phyloP scores from a whole-genome alignment of 768 basidiomycete genomes.

The Kondoa subrosea region DNA sequence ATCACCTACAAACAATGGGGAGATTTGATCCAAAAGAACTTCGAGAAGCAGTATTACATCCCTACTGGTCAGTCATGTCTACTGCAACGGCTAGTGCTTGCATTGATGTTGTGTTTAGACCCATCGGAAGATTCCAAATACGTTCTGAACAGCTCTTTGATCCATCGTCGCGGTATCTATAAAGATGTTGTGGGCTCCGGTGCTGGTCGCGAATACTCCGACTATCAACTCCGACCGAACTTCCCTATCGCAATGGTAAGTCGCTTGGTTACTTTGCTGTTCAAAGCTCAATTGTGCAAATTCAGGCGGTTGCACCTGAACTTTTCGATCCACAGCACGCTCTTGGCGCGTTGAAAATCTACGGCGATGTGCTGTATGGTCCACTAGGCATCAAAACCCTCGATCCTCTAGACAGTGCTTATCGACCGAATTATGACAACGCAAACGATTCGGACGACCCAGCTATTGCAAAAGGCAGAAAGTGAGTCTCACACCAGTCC shows the following conservation, averaged over 20 bases:
- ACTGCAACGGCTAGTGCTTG: neutral
- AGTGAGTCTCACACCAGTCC: conserved; percentile 36
- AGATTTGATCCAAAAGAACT: conserved; percentile 62
- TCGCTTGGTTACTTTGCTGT: too few relatives aligned
- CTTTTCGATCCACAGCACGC: conserved; percentile 70
- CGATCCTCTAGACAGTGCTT: conserved; percentile 71
- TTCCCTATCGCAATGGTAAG: conserved; percentile 61
- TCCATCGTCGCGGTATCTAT: conserved; percentile 88
- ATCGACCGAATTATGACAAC: conserved; percentile 63
- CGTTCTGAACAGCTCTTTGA: conserved; percentile 48
- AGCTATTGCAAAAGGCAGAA: conserved; percentile 75
- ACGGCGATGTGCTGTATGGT: conserved; percentile 60
- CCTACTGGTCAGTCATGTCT: conserved; percentile 45
- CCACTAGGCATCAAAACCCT: conserved; percentile 95
- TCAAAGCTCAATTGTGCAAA: too few relatives aligned
- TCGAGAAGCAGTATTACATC: conserved; percentile 81
- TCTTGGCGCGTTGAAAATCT: conserved; percentile 57
- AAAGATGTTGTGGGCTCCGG: conserved; percentile 94
- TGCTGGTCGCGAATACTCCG: conserved; percentile 74
- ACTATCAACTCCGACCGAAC: conserved; percentile 51
- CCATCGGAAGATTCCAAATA: conserved; percentile 53
- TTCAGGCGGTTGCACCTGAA: conserved; percentile 79
- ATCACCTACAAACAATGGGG: conserved; percentile 86
- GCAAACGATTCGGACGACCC: conserved; percentile 74
- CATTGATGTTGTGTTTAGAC: conserved; percentile 38